Evolutionary conservation across 441 rosid species (phyloP), one percentile per base, ranked within the genome.

Genomic region (Populus trichocarpa): DNA sequence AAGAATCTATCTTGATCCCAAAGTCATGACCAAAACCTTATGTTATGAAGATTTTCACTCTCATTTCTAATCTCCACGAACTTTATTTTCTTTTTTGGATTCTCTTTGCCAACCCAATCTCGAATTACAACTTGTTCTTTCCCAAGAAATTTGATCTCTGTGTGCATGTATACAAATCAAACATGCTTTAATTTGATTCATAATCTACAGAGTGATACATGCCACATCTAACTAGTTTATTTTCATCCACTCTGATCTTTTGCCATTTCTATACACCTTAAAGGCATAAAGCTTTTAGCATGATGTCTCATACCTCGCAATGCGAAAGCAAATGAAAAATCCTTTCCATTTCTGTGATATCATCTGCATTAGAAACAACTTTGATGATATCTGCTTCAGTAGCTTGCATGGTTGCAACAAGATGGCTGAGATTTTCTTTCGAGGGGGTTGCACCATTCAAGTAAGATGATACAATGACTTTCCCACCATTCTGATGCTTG

Each of bases 311-410:
- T 53, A 92, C 97, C 85, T 89, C 89, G 74, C 90, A 87, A 85
- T 87, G 87, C 71, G 86, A 85, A 8, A 89, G 86, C 89, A 93
- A 77, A 75, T 90, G 87, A 83, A 96, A 93, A 83, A 93, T 82
- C 68, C 90, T 89, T 53, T 90, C 88, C 78, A 90, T 88, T 77
- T 96, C 98, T 79, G 95, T 78, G 63, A 96, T 94, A 69, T 94
- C 90, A 38, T 78, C 79, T 61, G 95, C 96, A 69, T 86, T 90
- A 16, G 96, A 91, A 63, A 93, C 97, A 86, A 94, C 81, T 83
- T 90, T 94, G 63, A 96, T 91, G 38, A 96, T 90, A 74, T 94
- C 93, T 13, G 99, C 97, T 84, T 94, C 97, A 74, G 90, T 36
- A 70, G 90, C 87, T 80, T 86, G 90, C 79, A 96, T 92, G 69